These are phyloP conservation scores for Emergomyces orientalis DNA, from an alignment of 2,329 filamentous ascomycete species.

Conservation along the genomic window DNA sequence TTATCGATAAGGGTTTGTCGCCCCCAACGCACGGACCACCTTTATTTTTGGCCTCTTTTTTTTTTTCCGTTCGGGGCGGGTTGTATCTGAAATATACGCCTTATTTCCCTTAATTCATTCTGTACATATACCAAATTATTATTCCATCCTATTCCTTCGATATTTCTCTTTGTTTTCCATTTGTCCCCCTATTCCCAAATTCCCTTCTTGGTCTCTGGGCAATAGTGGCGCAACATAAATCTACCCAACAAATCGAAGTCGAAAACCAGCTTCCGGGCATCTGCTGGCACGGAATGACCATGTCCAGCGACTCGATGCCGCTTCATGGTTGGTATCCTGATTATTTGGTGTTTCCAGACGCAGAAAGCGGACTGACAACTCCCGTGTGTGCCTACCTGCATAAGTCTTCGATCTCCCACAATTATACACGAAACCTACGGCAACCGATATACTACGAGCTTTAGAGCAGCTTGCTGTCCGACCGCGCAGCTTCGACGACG, in stretches of 20 bases:
- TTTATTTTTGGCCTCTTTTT: conserved; percentile 4
- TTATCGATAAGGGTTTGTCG: conserved; percentile 5
- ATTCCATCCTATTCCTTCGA: neutral
- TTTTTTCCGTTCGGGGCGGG: conserved; percentile 19
- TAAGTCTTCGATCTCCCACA: conserved; percentile 72
- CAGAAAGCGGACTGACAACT: conserved; percentile 22
- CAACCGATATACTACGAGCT: conserved; percentile 52
- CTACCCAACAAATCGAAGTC: neutral
- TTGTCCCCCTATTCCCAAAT: neutral
- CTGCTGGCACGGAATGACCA: conserved; percentile 13
- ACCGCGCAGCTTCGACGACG: conserved; percentile 44
- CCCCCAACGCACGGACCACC: conserved; percentile 10
- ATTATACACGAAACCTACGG: conserved; percentile 65
- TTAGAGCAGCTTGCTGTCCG: conserved; percentile 58
- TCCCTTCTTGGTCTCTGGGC: neutral
- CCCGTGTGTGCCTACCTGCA: neutral
- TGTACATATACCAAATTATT: conserved; percentile 7
- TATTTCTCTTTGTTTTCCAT: conserved; percentile 3
- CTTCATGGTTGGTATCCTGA: conserved; percentile 30
- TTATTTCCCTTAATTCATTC: conserved; percentile 8
- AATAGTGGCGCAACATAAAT: neutral
- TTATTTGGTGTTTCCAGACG: conserved; percentile 20
- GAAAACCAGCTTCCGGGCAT: neutral
- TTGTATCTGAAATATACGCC: neutral
- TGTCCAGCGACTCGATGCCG: conserved; percentile 30